Percentiles rank a stretch among this genome's conserved stretches.
These are phyloP conservation scores for Candida sp. DNA, from an alignment of 1,139 yeast genomes.

Conservation along the genomic window DNA sequence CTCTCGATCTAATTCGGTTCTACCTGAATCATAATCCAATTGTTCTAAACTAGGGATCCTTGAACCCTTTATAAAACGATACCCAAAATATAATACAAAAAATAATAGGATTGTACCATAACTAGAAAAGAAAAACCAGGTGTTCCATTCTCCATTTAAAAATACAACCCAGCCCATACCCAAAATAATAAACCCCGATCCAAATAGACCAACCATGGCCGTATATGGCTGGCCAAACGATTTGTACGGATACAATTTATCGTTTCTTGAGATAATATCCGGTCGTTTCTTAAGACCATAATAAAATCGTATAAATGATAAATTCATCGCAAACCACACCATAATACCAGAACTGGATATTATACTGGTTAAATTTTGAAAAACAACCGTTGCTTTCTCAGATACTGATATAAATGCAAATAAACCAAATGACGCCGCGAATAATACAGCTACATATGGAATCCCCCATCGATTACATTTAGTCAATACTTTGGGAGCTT, in stretches of 20 bases:
- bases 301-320: slow-evolving; percentile 68
- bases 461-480: slow-evolving; percentile 64
- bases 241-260: slow-evolving; percentile 68
- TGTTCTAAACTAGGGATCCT: slow-evolving; percentile 59
- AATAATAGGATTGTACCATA: slow-evolving; percentile 65
- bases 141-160: slow-evolving; percentile 58
- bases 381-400: slow-evolving; percentile 59
- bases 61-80: slow-evolving; percentile 54
- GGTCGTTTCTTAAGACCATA: slow-evolving; percentile 65
- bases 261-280: slow-evolving; percentile 60
- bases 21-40: slow-evolving; percentile 73
- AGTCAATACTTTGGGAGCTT: slow-evolving; percentile 61
- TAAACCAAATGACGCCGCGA: slow-evolving; percentile 58
- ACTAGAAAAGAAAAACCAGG: slow-evolving; percentile 61
- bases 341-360: slow-evolving; percentile 70
- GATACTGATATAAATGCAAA: slow-evolving; percentile 60
- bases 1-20: slow-evolving; percentile 69
- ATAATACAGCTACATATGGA: slow-evolving; percentile 67
- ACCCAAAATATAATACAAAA: slow-evolving; percentile 49
- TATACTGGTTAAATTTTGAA: slow-evolving; percentile 60
- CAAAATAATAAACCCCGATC: slow-evolving; percentile 52
- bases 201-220: slow-evolving; percentile 64
- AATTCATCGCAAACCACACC: slow-evolving; percentile 81
- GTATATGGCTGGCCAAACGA: slow-evolving; percentile 77
- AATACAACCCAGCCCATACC: slow-evolving; percentile 73